These are phyloP conservation scores for Xylaria digitata DNA, from an alignment of 2,329 filamentous ascomycete species.

Conservation along the genomic window DNA sequence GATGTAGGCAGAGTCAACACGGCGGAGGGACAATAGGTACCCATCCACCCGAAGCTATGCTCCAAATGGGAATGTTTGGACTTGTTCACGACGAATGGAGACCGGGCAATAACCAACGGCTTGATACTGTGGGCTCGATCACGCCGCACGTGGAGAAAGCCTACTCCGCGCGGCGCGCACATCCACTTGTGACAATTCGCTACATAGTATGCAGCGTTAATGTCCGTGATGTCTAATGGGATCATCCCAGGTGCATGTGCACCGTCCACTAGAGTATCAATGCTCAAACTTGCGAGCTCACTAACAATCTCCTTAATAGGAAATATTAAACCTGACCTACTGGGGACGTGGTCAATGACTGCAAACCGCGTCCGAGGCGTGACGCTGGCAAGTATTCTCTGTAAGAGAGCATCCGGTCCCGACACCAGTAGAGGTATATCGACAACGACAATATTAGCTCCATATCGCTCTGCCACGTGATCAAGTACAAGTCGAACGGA, in stretches of 20 bases:
- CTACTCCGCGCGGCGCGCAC: slow-evolving; percentile 31
- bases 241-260: slow-evolving; percentile 28
- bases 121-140: slow-evolving; percentile 15
- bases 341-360: slow-evolving; percentile 30
- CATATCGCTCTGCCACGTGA: slow-evolving; percentile 16
- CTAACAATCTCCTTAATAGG: slow-evolving; percentile 30
- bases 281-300: slow-evolving; percentile 18
- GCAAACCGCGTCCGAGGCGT: slow-evolving; percentile 31
- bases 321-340: slow-evolving; percentile 28
- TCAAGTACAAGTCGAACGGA: slow-evolving; percentile 24
- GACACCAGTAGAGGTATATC: slow-evolving; percentile 21
- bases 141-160: slow-evolving; percentile 27
- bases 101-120: slow-evolving; percentile 27
- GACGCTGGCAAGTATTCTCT: slow-evolving; percentile 24
- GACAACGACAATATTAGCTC: slow-evolving; percentile 23
- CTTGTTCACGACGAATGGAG: slow-evolving; percentile 12
- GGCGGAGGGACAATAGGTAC: slow-evolving; percentile 23
- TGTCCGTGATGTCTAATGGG: slow-evolving; percentile 20
- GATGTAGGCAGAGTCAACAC: slow-evolving; percentile 22
- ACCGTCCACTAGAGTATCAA: slow-evolving; percentile 30
- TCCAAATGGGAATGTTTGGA: slow-evolving; percentile 21
- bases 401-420: slow-evolving; percentile 19
- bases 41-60: slow-evolving; percentile 30
- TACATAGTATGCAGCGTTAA: slow-evolving; percentile 28
- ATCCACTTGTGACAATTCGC: slow-evolving; percentile 34